Conservation (phyloP, 495 filamentous ascomycete genomes). For the Tetracladium setigerum region DNA sequence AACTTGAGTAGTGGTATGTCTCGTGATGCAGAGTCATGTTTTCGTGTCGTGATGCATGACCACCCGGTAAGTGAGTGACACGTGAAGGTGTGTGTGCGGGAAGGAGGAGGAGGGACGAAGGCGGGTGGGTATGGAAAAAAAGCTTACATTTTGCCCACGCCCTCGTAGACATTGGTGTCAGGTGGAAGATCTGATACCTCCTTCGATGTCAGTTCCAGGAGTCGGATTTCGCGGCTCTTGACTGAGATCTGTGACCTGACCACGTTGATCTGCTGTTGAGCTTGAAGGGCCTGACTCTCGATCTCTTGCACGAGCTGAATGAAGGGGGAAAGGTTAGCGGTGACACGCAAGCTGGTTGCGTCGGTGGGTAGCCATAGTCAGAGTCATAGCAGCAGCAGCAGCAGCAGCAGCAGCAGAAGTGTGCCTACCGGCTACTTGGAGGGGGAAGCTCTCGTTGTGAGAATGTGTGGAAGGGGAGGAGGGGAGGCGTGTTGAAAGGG, state of each 20-base stretch:
- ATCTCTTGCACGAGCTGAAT: conserved; percentile 85
- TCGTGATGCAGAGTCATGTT: conserved; percentile 11
- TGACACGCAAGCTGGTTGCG: too few species aligned
- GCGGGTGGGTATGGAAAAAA: too few species aligned
- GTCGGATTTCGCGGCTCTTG: conserved; percentile 83
- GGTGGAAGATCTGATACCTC: conserved; percentile 74
- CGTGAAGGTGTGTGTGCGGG: not conserved
- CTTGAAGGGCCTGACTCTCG: conserved; percentile 74
- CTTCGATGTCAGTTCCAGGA: conserved; percentile 78
- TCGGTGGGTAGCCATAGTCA: too few species aligned
- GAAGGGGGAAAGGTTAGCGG: too few species aligned
- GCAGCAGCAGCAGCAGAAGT: too few species aligned
- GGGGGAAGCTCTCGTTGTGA: too few species aligned
- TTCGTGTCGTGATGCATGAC: conserved; percentile 10
- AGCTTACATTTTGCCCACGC: conserved; percentile 90
- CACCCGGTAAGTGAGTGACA: not conserved
- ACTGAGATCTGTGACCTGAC: conserved; percentile 77
- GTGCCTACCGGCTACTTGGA: too few species aligned
- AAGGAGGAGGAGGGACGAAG: not conserved
- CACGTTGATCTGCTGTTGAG: conserved; percentile 86
- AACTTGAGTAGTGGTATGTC: too few species aligned
- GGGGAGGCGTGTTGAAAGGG: too few species aligned
- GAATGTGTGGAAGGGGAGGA: too few species aligned
- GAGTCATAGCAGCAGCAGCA: too few species aligned
- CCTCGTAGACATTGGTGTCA: conserved; percentile 82